Percentiles rank a stretch among this genome's conserved stretches.
These are phyloP conservation scores for Cyberlindnera lachancei DNA, from an alignment of 805 yeast species.

Conservation along the genomic window DNA sequence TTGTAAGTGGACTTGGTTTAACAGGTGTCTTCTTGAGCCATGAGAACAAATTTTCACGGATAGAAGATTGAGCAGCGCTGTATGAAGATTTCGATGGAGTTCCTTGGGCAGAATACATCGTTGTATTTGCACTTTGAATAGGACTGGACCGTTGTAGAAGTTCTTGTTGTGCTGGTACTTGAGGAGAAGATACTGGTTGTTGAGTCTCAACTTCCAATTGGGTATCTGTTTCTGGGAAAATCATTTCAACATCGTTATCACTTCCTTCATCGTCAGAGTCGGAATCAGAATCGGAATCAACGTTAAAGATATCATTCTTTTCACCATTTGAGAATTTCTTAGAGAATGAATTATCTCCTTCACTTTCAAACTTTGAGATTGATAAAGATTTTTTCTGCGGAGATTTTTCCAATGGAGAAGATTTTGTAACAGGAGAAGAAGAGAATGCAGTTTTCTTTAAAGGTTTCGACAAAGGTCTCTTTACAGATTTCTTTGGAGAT, in stretches of 20 bases:
- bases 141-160: too few relatives aligned
- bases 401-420: slow-evolving; percentile 9
- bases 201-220: background rate
- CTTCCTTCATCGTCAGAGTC: background rate
- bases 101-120: slow-evolving; percentile 7
- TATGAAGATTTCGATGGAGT: slow-evolving; percentile 8
- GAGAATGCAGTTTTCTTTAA: slow-evolving; percentile 24
- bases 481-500: slow-evolving; percentile 8
- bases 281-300: background rate
- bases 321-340: background rate
- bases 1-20: background rate
- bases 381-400: slow-evolving; percentile 18
- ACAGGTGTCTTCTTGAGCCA: slow-evolving; percentile 1
- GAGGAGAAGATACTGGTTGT: background rate
- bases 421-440: slow-evolving; percentile 18
- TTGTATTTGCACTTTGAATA: slow-evolving; percentile 9
- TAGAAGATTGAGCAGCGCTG: background rate
- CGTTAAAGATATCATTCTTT: background rate
- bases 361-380: slow-evolving; percentile 20
- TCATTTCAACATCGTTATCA: background rate
- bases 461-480: slow-evolving; percentile 6
- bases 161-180: too few relatives aligned
- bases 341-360: slow-evolving; percentile 1
- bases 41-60: slow-evolving; percentile 1
- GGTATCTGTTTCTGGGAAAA: background rate